Percentiles rank a stretch among this genome's conserved stretches.
These are phyloP conservation scores for Cystoisospora suis DNA, from an alignment of 169 alveolate genomes.

Conservation along the genomic window DNA sequence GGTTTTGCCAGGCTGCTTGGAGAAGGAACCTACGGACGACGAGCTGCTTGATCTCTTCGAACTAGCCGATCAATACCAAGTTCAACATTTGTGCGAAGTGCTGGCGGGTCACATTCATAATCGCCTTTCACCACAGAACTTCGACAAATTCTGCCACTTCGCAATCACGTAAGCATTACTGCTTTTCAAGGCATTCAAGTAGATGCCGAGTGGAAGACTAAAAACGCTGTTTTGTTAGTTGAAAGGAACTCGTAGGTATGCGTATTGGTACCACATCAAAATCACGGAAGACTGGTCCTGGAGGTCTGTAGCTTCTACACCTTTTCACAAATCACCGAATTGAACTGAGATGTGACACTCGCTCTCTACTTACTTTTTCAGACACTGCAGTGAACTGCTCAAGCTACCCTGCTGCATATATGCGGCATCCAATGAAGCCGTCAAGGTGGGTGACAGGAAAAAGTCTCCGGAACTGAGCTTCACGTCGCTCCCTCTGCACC, in stretches of 20 bases:
- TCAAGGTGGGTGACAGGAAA: too few relatives aligned
- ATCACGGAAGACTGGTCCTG: too few relatives aligned
- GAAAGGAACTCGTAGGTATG: too few relatives aligned
- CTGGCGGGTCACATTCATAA: background rate
- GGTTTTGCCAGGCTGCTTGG: background rate
- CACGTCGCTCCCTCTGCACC: too few relatives aligned
- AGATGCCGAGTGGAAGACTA: too few relatives aligned
- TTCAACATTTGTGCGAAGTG: conserved; percentile 12
- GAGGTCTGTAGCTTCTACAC: too few relatives aligned
- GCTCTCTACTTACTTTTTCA: background rate
- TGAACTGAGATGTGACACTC: too few relatives aligned
- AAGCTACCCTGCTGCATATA: conserved; percentile 28
- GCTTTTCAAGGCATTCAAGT: too few relatives aligned
- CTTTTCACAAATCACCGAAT: too few relatives aligned
- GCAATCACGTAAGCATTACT: conserved; percentile 22
- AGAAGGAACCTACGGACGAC: conserved; percentile 19
- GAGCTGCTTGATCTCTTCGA: conserved; percentile 6
- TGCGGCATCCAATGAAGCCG: conserved; percentile 15
- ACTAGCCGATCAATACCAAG: conserved; percentile 14
- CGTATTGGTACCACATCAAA: too few relatives aligned
- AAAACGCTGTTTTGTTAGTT: too few relatives aligned
- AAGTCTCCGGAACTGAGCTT: too few relatives aligned
- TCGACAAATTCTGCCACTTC: background rate
- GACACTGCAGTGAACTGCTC: conserved; percentile 29
- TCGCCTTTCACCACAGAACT: conserved; percentile 27